Conservation (phyloP, 225 moss, liverwort and hornwort species). For the Climacium dendroides region DNA sequence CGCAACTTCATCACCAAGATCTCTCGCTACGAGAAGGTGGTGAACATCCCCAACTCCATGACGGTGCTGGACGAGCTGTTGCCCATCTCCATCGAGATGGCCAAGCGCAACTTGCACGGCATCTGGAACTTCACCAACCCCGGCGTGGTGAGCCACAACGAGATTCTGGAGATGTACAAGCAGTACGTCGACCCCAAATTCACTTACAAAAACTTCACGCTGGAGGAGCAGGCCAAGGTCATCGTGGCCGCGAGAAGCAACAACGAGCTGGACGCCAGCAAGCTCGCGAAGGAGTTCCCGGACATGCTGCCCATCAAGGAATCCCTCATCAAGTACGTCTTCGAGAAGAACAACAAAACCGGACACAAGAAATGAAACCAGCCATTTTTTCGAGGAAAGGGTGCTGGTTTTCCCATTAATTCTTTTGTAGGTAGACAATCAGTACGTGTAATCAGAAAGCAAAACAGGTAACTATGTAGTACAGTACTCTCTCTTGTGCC, state of each 20-base stretch:
- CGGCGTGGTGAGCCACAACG: slow-evolving; percentile 70
- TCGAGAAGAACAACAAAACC: slow-evolving; percentile 28
- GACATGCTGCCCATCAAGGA: slow-evolving; percentile 64
- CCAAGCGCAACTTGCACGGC: slow-evolving; percentile 47
- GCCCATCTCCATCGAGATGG: slow-evolving; percentile 69
- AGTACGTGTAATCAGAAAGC: background rate
- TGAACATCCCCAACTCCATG: slow-evolving; percentile 70
- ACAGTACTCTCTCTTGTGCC: background rate
- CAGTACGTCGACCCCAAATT: slow-evolving; percentile 43
- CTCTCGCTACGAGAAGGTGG: slow-evolving; percentile 52
- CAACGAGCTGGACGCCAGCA: slow-evolving; percentile 44
- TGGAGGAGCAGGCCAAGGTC: slow-evolving; percentile 81
- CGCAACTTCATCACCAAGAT: slow-evolving; percentile 77
- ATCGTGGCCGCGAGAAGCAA: slow-evolving; percentile 46
- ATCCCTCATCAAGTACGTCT: slow-evolving; percentile 57
- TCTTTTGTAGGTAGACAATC: background rate
- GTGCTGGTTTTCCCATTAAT: background rate
- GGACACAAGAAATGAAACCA: background rate
- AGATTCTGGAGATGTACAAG: slow-evolving; percentile 65
- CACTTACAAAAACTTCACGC: slow-evolving; percentile 40
- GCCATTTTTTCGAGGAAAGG: background rate
- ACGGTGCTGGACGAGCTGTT: slow-evolving; percentile 57
- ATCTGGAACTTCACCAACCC: slow-evolving; percentile 75
- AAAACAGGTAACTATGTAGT: background rate
- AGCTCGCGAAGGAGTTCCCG: slow-evolving; percentile 46